phyloP scores from a whole-genome alignment of 768 basidiomycete species.

The Suillus lakei region DNA sequence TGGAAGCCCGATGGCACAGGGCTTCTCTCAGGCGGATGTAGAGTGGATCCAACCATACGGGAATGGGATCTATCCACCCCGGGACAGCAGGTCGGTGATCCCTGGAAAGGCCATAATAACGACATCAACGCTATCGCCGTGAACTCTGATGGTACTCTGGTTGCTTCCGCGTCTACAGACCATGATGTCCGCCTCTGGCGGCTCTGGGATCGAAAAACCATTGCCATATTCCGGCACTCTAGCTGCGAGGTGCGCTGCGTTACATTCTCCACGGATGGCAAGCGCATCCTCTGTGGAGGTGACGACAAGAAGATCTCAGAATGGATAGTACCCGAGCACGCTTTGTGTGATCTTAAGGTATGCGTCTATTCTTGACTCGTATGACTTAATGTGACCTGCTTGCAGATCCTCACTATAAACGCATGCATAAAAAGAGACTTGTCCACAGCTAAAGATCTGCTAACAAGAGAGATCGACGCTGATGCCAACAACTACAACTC shows the following conservation, averaged over 20 bases:
- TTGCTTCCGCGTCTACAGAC: slow-evolving; percentile 1
- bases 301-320: background rate
- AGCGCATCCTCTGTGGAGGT: background rate
- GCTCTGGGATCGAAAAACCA: slow-evolving; percentile 4
- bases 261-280: background rate
- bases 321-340: background rate
- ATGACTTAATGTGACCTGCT: background rate
- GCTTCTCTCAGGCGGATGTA: background rate
- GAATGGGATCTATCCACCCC: background rate
- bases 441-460: background rate
- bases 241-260: background rate
- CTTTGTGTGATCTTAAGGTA: background rate
- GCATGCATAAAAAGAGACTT: background rate
- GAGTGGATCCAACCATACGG: background rate
- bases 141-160: background rate
- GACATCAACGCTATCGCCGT: background rate
- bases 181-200: background rate
- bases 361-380: background rate
- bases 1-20: background rate
- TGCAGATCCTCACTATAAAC: background rate
- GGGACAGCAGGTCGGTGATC: background rate
- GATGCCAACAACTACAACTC: background rate
- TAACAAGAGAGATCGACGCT: background rate
- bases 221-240: background rate
- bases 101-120: background rate